A percentile compares a stretch with the other conserved stretches of the same genome.
Conservation (phyloP, 1,139 yeast species). For the Blastobotrys indianensis region DNA sequence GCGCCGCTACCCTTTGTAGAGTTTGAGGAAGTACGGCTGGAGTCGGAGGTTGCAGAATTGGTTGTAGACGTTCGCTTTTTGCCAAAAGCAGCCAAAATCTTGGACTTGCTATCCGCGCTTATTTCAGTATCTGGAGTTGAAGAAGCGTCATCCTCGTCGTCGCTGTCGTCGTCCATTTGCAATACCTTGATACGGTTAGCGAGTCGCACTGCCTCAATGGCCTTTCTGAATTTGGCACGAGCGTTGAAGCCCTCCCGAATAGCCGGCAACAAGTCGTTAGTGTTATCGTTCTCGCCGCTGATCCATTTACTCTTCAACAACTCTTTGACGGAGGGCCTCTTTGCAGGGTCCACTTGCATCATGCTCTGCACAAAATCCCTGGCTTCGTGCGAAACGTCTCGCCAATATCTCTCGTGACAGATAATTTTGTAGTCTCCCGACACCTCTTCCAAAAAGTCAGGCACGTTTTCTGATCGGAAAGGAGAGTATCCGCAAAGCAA, state of each 20-base stretch:
- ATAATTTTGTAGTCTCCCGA: slow-evolving; percentile 58
- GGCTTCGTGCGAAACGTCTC: slow-evolving; percentile 66
- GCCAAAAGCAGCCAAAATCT: slow-evolving; percentile 3
- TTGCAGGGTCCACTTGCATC: slow-evolving; percentile 56
- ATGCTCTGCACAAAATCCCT: slow-evolving; percentile 64
- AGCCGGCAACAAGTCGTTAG: slow-evolving; percentile 63
- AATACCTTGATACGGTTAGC: slow-evolving; percentile 67
- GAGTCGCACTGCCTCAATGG: slow-evolving; percentile 73
- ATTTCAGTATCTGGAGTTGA: slow-evolving; percentile 1
- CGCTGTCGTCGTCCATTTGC: slow-evolving; percentile 48
- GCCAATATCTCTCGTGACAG: slow-evolving; percentile 88
- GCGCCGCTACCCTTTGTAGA: slow-evolving; percentile 22
- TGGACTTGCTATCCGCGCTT: slow-evolving; percentile 5
- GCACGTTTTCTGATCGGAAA: slow-evolving; percentile 75
- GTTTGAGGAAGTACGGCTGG: background rate
- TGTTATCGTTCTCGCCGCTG: slow-evolving; percentile 34
- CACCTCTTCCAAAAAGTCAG: slow-evolving; percentile 76
- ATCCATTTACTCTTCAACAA: slow-evolving; percentile 70
- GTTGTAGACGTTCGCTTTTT: slow-evolving; percentile 2
- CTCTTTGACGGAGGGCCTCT: slow-evolving; percentile 62
- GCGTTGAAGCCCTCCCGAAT: slow-evolving; percentile 76
- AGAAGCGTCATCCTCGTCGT: slow-evolving; percentile 34
- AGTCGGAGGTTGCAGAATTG: slow-evolving; percentile 1
- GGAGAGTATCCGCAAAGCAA: slow-evolving; percentile 91
- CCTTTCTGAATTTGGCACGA: slow-evolving; percentile 76